phyloP scores from a whole-genome alignment of 495 filamentous ascomycete genomes.

The Pyrenopolyporus hunteri region DNA sequence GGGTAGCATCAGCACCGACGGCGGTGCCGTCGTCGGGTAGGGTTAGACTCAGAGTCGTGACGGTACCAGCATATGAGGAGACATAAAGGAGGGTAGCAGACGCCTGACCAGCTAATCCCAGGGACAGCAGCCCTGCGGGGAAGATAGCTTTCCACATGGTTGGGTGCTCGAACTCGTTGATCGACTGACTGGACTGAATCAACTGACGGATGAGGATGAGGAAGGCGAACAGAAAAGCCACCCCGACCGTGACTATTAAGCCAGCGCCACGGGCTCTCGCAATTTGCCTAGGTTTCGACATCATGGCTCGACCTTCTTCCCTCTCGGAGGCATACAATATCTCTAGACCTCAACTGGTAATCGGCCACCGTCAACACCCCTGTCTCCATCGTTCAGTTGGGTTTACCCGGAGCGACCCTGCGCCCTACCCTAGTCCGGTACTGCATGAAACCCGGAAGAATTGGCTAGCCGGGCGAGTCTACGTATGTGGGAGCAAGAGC shows the following conservation, averaged over 20 bases:
- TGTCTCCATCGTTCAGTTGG: slow-evolving; percentile 15
- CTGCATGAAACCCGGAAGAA: slow-evolving; percentile 37
- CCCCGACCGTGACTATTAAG: slow-evolving; percentile 32
- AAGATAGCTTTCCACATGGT: slow-evolving; percentile 39
- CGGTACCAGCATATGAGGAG: slow-evolving; percentile 64
- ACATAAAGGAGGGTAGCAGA: slow-evolving; percentile 59
- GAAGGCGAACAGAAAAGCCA: slow-evolving; percentile 33
- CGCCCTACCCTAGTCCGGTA: slow-evolving; percentile 28
- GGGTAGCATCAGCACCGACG: slow-evolving; percentile 33
- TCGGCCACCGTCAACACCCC: slow-evolving; percentile 18
- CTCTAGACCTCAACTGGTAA: slow-evolving; percentile 20
- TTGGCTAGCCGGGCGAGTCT: slow-evolving; percentile 19
- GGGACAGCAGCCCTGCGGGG: slow-evolving; percentile 42
- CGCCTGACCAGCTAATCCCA: slow-evolving; percentile 41
- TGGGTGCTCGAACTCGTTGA: slow-evolving; percentile 27
- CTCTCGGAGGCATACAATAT: slow-evolving; percentile 16
- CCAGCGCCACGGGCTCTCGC: slow-evolving; percentile 23
- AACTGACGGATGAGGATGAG: slow-evolving; percentile 34
- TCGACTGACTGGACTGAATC: slow-evolving; percentile 27
- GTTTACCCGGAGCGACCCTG: slow-evolving; percentile 38
- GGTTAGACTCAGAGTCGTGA: slow-evolving; percentile 60
- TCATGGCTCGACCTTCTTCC: slow-evolving; percentile 15
- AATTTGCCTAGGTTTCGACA: slow-evolving; percentile 27
- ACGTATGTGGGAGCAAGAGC: slow-evolving; percentile 5
- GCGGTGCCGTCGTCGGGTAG: slow-evolving; percentile 30